Conservation (phyloP, 2,329 filamentous ascomycete species). For the Lecanicillium sp. region DNA sequence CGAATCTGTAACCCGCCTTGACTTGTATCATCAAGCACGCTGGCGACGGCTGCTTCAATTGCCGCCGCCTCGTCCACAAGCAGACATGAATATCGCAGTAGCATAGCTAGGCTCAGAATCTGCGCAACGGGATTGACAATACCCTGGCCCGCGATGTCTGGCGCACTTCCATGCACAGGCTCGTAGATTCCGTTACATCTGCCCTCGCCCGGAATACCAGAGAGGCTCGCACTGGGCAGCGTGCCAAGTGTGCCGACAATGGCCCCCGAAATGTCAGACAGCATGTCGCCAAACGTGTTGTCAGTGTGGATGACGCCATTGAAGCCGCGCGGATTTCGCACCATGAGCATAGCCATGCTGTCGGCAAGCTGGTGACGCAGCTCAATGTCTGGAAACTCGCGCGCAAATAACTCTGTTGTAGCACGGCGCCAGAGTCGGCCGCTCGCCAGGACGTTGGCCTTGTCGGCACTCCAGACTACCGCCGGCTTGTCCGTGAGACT, state of each 20-base stretch:
- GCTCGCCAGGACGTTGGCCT: constrained; percentile 47
- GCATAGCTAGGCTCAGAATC: constrained; percentile 66
- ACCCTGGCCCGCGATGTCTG: constrained; percentile 67
- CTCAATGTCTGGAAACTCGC: constrained; percentile 37
- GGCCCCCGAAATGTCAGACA: constrained; percentile 40
- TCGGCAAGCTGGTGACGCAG: constrained; percentile 42
- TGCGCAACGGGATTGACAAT: constrained; percentile 68
- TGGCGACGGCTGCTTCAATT: constrained; percentile 58
- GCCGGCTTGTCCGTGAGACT: constrained; percentile 28
- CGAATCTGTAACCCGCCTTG: constrained; percentile 41
- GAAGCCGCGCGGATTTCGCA: constrained; percentile 39
- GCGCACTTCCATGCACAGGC: constrained; percentile 68
- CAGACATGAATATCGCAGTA: constrained; percentile 66
- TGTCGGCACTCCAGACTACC: constrained; percentile 43
- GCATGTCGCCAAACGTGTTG: constrained; percentile 43
- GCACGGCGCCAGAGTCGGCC: constrained; percentile 43
- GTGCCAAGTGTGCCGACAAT: constrained; percentile 40
- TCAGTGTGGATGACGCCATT: constrained; percentile 43
- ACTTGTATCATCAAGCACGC: constrained; percentile 51
- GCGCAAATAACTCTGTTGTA: constrained; percentile 33
- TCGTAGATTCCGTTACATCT: constrained; percentile 67
- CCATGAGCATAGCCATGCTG: constrained; percentile 43
- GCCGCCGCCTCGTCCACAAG: constrained; percentile 55
- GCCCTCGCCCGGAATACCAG: constrained; percentile 33
- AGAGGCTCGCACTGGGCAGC: constrained; percentile 39